Conservation (phyloP, 2,329 filamentous ascomycete species). For the Pyrenochaeta sp. region DNA sequence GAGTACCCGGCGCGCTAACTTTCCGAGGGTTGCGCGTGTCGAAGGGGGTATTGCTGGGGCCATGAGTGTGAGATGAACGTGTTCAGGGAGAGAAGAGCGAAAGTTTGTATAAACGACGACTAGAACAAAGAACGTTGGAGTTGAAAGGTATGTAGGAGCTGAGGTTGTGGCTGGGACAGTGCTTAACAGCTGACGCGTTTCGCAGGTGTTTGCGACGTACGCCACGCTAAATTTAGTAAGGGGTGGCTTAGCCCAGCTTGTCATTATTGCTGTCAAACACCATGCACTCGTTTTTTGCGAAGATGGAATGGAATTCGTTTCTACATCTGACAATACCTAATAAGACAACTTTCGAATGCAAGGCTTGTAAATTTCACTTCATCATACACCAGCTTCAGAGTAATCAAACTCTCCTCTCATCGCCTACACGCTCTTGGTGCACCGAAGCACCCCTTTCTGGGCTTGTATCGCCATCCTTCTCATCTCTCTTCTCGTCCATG, state of each 20-base stretch:
- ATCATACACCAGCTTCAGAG: background rate
- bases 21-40: slow-evolving; percentile 20
- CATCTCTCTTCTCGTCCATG: slow-evolving; percentile 25
- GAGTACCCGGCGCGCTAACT: slow-evolving; percentile 37
- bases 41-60: slow-evolving; percentile 27
- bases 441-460: slow-evolving; percentile 28
- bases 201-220: slow-evolving; percentile 21
- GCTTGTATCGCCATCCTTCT: slow-evolving; percentile 26
- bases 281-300: too few relatives aligned
- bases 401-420: slow-evolving; percentile 15
- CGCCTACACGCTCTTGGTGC: slow-evolving; percentile 28
- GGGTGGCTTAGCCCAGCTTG: slow-evolving; percentile 11
- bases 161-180: slow-evolving; percentile 11
- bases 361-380: too few relatives aligned
- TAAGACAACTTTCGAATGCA: too few relatives aligned
- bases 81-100: too few relatives aligned
- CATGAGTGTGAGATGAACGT: slow-evolving; percentile 14
- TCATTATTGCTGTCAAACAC: background rate
- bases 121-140: too few relatives aligned
- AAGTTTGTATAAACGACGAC: too few relatives aligned
- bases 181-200: slow-evolving; percentile 24
- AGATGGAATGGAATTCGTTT: background rate
- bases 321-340: too few relatives aligned
- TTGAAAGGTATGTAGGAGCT: background rate
- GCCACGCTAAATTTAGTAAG: slow-evolving; percentile 31